Base-by-base conservation (phyloP, 2,329 filamentous ascomycete genomes). In the Atkinsonella hypoxylon region DNA sequence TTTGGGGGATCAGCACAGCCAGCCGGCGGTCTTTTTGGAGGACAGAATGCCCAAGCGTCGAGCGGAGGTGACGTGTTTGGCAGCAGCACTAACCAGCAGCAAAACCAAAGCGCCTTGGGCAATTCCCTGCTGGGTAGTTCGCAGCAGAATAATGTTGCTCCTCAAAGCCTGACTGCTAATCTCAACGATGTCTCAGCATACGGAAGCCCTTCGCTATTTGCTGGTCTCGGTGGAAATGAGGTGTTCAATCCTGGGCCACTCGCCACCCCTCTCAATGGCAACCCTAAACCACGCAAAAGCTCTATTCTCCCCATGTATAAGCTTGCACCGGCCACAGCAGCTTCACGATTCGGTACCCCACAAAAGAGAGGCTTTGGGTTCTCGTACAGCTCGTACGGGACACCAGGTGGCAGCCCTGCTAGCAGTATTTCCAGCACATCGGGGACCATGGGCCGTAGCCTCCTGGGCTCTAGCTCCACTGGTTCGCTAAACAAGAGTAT, bases 331-430 rank as follows among this genome's bases (percentile, higher is more conserved):
- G 80, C 81, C 4, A 48, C 53, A 45, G 87, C 87, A 34, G 83
- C 87, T 9, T 85, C 85, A 20, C 85, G 89, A 45, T 83, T 90
- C 51, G 78, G 83, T 31, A 95, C 89, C 0, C 89, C 90, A 0
- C 87, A 89, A 58, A 91, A 89, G 69, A 80, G 85, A 51, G 89
- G 88, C 5, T 96, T 88, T 62, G 91, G 91, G 2, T 95, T 96
- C 65, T 89, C 86, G 2, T 96, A 96, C 68, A 95, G 89, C 56
- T 89, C 84, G 2, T 95, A 95, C 59, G 89, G 88, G 43, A 90
- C 86, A 1, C 89, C 91, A 6, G 81, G 74, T 38, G 83, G 75
- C 51, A 87, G 81, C 57, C 79, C 78, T 20, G 78, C 85, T 4
- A 82, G 83, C 62, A 76, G 73, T 38, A 73, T 79, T 42, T 66